Evolutionary conservation across 2,329 filamentous ascomycete genomes (phyloP), one percentile per base, ranked within the genome.

Genomic region (Apiospora kogelbergensis): DNA sequence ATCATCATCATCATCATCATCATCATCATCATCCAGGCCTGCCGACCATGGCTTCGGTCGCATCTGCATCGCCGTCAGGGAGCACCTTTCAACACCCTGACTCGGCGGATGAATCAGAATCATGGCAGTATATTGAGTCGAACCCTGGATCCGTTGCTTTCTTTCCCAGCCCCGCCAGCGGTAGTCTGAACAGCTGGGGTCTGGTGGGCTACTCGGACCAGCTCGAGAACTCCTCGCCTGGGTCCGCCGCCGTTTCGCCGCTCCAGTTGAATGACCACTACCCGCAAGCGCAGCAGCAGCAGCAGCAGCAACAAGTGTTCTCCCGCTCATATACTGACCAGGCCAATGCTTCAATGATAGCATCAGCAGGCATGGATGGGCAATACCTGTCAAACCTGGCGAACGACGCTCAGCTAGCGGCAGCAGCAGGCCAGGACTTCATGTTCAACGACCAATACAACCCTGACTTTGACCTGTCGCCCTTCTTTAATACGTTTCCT

Each of bases 141-240:
- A 76, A 76, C 60, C 75, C 77, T 15, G 72, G 76, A n/a, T 76
- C 77, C 30, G 74, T 75, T 67, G 82, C 80, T 22, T 84, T 86
- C 70, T 77, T 85, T 22, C 81, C 83, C 33, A 87, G 86, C 71
- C 86, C 86, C 6, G 82, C 82, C 10, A 84, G 80, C 72, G 22
- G 82, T 9, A 84, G 80, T 72, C 76, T 88, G 72, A 82, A 81
- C 45, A 85, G 86, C 26, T 88, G 83, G 77, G 81, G 80, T 15
- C 76, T 88, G 57, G 76, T 88, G 63, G 80, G 82, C 40, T 40
- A 30, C 40, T 81, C 81, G 71, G 74, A 73, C 66, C 75, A 79
- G 45, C 68, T 79, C 15, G 75, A 78, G 68, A 71, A 73, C 26
- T 80, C 80, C 26, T 77, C 79, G n/a, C 44, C 65, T 41, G 44